phyloP scores from a whole-genome alignment of 176 grass and related monocot genomes.

The Oryza longistaminata region DNA sequence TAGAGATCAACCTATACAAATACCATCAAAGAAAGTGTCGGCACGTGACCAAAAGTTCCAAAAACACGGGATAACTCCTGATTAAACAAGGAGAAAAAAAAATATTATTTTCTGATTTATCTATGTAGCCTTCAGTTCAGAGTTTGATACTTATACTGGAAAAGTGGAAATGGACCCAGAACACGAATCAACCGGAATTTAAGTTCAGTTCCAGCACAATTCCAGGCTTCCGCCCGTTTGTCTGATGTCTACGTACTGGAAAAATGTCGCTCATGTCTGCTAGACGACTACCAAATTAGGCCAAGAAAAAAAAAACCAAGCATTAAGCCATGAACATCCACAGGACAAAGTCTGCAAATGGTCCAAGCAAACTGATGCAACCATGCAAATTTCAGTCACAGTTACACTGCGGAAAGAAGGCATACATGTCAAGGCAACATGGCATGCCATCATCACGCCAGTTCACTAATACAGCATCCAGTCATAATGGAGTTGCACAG shows the following conservation, averaged over 20 bases:
- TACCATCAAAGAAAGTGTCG: neutral
- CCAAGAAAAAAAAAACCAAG: neutral
- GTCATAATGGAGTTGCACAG: neutral
- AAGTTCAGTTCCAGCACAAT: neutral
- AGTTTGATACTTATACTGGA: too few species aligned
- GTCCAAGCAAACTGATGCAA: constrained; percentile 10
- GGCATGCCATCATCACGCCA: neutral
- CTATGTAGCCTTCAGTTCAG: too few species aligned
- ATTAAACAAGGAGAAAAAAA: neutral
- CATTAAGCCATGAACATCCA: neutral
- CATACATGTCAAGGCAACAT: constrained; percentile 1
- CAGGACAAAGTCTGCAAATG: neutral
- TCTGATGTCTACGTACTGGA: neutral
- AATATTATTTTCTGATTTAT: too few species aligned
- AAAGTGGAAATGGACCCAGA: too few species aligned
- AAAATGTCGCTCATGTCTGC: neutral
- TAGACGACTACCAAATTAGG: neutral
- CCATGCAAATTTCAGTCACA: neutral
- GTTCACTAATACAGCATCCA: neutral
- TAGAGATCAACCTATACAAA: neutral
- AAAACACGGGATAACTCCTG: neutral
- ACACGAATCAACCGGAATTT: too few species aligned
- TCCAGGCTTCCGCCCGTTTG: neutral
- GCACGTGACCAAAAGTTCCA: neutral
- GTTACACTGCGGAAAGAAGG: neutral